phyloP scores from a whole-genome alignment of 164 flowering plant genomes.

The Paratinospora sagittata region DNA sequence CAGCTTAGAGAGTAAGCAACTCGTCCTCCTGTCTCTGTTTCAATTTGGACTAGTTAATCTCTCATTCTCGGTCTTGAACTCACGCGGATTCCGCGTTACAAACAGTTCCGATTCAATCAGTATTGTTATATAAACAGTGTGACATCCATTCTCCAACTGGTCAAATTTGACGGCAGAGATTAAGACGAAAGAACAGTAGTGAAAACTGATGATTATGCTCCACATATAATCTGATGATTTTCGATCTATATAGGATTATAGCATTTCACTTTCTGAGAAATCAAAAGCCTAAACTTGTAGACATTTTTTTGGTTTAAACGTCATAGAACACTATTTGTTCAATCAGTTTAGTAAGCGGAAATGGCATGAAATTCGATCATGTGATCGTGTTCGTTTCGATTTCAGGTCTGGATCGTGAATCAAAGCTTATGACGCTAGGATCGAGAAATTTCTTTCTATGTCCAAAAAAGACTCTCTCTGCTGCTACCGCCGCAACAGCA shows the following conservation, averaged over 20 bases:
- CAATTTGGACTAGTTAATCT: no score
- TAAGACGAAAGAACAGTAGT: no score
- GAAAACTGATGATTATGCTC: no score
- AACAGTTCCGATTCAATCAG: neutral
- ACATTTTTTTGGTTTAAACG: no score
- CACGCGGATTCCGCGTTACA: neutral
- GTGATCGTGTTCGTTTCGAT: neutral
- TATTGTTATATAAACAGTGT: no score
- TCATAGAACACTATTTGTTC: no score
- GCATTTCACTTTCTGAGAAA: no score
- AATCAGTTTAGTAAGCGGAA: no score
- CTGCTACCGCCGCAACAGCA: slow-evolving; percentile 10
- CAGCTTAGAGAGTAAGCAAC: slow-evolving; percentile 85
- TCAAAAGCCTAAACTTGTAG: no score
- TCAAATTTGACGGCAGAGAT: neutral
- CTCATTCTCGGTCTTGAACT: neutral
- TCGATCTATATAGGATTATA: no score
- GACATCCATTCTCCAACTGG: neutral
- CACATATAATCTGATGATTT: no score
- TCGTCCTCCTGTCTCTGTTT: neutral
- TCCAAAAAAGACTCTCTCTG: slow-evolving; percentile 19
- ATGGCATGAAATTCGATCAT: neutral
- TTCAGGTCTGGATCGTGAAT: slow-evolving; percentile 65
- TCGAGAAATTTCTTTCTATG: slow-evolving; percentile 89
- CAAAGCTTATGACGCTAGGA: slow-evolving; percentile 62